phyloP scores from a whole-genome alignment of 2,329 filamentous ascomycete genomes.

The Diaporthe vaccinii region DNA sequence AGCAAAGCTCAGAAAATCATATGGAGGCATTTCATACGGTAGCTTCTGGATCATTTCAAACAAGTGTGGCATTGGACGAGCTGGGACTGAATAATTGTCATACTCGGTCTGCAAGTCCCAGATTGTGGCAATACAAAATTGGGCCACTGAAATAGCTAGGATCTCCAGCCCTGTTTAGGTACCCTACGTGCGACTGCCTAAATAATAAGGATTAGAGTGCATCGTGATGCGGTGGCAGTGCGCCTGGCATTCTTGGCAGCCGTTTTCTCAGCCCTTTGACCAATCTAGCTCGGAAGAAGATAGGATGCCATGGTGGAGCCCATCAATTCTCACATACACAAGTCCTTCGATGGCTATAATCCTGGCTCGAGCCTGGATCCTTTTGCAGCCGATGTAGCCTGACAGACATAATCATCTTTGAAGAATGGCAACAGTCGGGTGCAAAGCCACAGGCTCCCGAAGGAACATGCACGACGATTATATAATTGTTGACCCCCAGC shows the following conservation, averaged over 20 bases:
- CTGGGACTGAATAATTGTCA: too few species aligned
- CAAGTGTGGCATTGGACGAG: too few species aligned
- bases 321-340: not conserved
- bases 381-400: not conserved
- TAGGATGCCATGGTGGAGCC: not conserved
- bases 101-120: too few species aligned
- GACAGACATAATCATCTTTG: not conserved
- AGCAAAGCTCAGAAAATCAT: too few species aligned
- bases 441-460: not conserved
- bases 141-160: not conserved
- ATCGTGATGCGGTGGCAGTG: not conserved
- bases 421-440: not conserved
- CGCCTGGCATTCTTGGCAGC: not conserved
- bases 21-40: too few species aligned
- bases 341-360: not conserved
- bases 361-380: conserved; percentile 15
- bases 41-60: too few species aligned
- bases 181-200: not conserved
- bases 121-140: not conserved
- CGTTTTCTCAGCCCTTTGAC: not conserved
- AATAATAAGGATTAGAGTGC: not conserved
- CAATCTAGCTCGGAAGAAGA: not conserved
- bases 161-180: not conserved
- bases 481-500: not conserved
- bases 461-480: not conserved